Percentiles rank a stretch among this genome's conserved stretches.
These are phyloP conservation scores for Fraxinus latifolia DNA, from an alignment of 305 asterid species.

Conservation along the genomic window DNA sequence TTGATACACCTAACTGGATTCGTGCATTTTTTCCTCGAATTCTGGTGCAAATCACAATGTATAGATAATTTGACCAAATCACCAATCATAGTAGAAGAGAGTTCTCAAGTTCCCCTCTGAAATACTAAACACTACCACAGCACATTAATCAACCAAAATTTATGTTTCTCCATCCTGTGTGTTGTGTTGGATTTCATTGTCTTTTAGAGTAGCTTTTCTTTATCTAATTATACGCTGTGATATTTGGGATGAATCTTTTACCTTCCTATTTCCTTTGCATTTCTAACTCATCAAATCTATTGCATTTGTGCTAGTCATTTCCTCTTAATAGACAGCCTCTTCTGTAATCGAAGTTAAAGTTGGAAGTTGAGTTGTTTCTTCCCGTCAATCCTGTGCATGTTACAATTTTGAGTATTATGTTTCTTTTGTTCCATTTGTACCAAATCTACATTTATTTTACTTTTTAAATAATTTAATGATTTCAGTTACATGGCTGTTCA, in stretches of 20 bases:
- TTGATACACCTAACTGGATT: neutral
- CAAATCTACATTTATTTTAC: neutral
- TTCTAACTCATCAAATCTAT: neutral
- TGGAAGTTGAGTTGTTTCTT: neutral
- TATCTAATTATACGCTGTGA: neutral
- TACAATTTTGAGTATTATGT: neutral
- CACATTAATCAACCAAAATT: neutral
- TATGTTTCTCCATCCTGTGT: neutral
- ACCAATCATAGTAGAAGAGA: neutral
- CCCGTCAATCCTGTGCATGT: neutral
- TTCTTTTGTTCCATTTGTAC: neutral
- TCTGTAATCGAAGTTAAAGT: neutral
- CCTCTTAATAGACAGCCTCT: neutral
- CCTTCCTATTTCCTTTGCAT: neutral
- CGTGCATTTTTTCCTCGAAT: neutral
- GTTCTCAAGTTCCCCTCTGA: neutral
- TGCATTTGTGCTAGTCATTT: neutral
- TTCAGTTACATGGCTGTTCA: neutral
- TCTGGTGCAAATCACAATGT: neutral
- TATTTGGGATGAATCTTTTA: neutral
- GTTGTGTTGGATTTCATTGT: neutral
- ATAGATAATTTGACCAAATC: neutral
- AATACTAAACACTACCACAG: neutral
- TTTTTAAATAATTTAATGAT: neutral
- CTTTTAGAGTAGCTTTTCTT: neutral